phyloP scores from a whole-genome alignment of 208 protist species.

The Leishmania guyanensis region DNA sequence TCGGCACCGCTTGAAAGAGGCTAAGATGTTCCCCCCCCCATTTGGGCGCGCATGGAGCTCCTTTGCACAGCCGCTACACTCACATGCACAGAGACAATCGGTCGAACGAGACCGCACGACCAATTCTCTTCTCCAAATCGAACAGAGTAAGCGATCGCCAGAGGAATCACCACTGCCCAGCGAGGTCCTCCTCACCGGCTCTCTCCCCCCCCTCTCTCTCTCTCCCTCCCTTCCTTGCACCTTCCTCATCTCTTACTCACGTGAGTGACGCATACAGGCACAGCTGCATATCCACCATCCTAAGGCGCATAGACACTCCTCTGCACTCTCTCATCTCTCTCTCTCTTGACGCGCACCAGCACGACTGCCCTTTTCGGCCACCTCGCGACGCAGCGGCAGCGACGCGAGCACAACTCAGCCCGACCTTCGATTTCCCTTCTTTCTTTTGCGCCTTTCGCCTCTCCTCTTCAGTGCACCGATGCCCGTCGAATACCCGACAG shows the following conservation, averaged over 20 bases:
- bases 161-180: neutral
- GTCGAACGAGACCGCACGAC: neutral
- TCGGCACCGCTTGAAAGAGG: neutral
- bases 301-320: neutral
- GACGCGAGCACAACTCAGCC: neutral
- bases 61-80: neutral
- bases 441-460: neutral
- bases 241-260: neutral
- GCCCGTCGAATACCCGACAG: constrained; percentile 43
- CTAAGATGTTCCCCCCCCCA: neutral
- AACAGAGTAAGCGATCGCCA: too few relatives aligned
- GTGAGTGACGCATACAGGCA: neutral
- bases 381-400: neutral
- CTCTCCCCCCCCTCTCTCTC: constrained; percentile 2
- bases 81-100: neutral
- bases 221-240: neutral
- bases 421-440: neutral
- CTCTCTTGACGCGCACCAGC: neutral
- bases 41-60: neutral
- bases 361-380: neutral
- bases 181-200: neutral
- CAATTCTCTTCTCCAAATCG: neutral
- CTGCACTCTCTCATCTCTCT: neutral
- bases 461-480: constrained; percentile 5
- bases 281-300: neutral